Conservation (phyloP, 148 eudicot species). For the Nyssa sinensis region DNA sequence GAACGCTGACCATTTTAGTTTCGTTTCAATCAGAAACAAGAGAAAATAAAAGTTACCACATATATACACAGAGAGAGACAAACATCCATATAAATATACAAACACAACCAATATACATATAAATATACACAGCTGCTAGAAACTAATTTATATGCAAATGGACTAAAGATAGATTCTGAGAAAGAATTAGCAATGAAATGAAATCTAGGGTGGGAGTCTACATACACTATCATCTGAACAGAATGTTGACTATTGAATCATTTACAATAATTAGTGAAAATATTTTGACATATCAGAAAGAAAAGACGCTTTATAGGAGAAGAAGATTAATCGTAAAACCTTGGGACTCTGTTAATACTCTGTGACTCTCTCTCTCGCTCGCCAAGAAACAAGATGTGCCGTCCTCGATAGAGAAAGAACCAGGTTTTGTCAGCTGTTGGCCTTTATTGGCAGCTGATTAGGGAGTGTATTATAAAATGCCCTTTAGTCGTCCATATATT, state of each 20-base stretch:
- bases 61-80: no score
- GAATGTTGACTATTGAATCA: not conserved
- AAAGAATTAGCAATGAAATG: no score
- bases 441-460: not conserved
- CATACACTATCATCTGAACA: not conserved
- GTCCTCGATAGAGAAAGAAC: not conserved
- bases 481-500: not conserved
- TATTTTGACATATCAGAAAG: not conserved
- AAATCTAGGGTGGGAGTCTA: no score
- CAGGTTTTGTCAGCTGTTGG: not conserved
- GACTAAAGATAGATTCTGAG: no score
- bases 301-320: not conserved
- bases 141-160: not conserved
- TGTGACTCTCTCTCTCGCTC: not conserved
- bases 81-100: not conserved
- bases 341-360: not conserved
- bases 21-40: not conserved
- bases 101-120: not conserved
- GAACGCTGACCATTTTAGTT: not conserved
- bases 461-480: not conserved
- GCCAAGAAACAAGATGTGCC: not conserved
- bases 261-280: not conserved
- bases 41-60: not conserved
- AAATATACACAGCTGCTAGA: not conserved
- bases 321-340: not conserved